Evolutionary conservation across 2,329 filamentous ascomycete genomes (phyloP).

Genomic region (Colletotrichum eremochloae): DNA sequence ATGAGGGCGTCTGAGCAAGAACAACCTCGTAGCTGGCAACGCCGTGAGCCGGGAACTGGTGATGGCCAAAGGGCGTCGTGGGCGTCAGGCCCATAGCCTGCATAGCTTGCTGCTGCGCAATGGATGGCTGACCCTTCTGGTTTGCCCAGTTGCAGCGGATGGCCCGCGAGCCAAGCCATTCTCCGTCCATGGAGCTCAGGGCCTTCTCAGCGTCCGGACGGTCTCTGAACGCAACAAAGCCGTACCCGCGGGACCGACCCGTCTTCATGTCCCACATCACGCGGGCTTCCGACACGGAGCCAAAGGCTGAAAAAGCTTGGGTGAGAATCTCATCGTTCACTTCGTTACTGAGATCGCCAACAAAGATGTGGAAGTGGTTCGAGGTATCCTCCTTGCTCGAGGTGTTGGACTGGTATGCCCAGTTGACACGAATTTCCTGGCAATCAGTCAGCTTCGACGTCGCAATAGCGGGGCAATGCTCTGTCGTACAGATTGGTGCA

Average conservation of each 20-base stretch:
- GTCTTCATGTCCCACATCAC: constrained; percentile 99
- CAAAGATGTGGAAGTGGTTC: constrained; percentile 98
- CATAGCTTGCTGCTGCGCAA: constrained; percentile 98
- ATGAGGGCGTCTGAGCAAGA: constrained; percentile 91
- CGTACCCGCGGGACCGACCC: constrained; percentile 94
- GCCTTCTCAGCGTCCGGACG: constrained; percentile 95
- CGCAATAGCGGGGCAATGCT: background rate
- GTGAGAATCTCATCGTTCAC: constrained; percentile 96
- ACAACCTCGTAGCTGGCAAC: constrained; percentile 99
- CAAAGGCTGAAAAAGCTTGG: constrained; percentile 96
- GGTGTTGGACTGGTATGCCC: constrained; percentile 98
- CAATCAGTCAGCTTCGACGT: constrained; percentile 46
- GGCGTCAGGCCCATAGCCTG: constrained; percentile 98
- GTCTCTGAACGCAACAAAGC: constrained; percentile 97
- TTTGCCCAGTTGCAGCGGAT: constrained; percentile 99
- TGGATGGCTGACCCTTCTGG: constrained; percentile 99
- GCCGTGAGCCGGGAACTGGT: constrained; percentile 97
- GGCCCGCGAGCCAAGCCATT: constrained; percentile 97
- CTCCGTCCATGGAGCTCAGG: constrained; percentile 96
- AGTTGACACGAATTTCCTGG: constrained; percentile 98
- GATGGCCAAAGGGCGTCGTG: constrained; percentile 94
- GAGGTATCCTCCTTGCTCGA: constrained; percentile 97
- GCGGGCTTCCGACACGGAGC: constrained; percentile 94
- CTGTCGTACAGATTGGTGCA: constrained; percentile 90
- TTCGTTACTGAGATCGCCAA: constrained; percentile 97